Base-by-base conservation (phyloP, 2,329 filamentous ascomycete species). In the Ophiobolus disseminans region DNA sequence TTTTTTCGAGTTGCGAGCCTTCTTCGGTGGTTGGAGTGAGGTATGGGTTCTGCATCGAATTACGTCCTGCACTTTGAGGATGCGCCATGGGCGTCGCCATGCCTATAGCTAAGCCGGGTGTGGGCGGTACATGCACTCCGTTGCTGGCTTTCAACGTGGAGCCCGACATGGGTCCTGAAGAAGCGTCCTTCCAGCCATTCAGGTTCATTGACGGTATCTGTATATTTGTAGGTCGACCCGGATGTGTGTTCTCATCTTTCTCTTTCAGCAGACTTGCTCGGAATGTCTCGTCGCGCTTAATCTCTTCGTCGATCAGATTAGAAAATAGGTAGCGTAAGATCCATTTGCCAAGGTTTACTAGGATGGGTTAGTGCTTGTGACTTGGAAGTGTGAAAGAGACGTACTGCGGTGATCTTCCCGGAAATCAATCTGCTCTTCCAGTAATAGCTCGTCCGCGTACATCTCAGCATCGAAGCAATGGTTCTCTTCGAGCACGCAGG, bases 381-480 rank as follows among this genome's bases (percentile, higher is more conserved):
- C 53, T 17, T 9, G 13, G 20, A 17, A 22, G 5, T 14, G 16
- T 9, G 3, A 2, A 26, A 14, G 9, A 50, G 3, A 72, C 86
- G 67, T 82, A 93, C 90, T 96, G 76, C 94, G 85, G 75, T 97
- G 93, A 63, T 99, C 94, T 63, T 97, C 93, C 48, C 88, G 82
- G 66, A 96, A 96, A 10, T 92, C 87, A 14, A 89, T 79, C n/a
- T 84, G 78, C 54, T 91, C 87, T 9, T 88, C 82, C 45, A 93
- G 62, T 31, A 86, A 80, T 26, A 95, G 77, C 73, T 97, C 92
- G 69, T 99, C 94, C 1, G 91, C 93, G 70, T 99, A 99, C 73
- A 96, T 89, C 68, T 99, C 94, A 13, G 92, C 94, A 73, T 99
- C 94, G 62, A 99, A 99, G 70, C 92, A 97, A 61, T 95, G 95